These are phyloP conservation scores for Dactylellina cionopaga DNA, from an alignment of 2,329 filamentous ascomycete genomes.

Conservation along the genomic window DNA sequence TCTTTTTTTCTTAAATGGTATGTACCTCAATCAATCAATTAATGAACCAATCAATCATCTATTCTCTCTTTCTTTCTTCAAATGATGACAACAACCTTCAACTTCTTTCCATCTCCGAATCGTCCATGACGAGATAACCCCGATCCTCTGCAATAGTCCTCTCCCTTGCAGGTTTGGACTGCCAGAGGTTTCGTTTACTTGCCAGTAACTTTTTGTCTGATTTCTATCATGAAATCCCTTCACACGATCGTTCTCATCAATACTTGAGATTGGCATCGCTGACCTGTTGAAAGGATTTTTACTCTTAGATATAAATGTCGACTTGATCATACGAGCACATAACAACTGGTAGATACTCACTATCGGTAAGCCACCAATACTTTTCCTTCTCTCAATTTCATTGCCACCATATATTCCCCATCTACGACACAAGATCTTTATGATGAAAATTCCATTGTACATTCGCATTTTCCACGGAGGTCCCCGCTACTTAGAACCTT, in stretches of 20 bases:
- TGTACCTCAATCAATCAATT: not conserved
- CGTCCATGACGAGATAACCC: conserved; percentile 57
- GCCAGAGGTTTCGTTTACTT: conserved; percentile 54
- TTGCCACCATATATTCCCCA: too few relatives aligned
- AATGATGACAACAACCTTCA: conserved; percentile 48
- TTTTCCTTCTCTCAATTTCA: conserved; percentile 21
- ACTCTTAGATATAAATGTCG: not conserved
- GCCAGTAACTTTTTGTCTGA: conserved; percentile 58
- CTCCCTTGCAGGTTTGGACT: conserved; percentile 25
- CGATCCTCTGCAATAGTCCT: conserved; percentile 23
- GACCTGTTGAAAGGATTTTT: conserved; percentile 24
- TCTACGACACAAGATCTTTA: conserved; percentile 19
- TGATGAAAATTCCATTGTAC: conserved; percentile 57
- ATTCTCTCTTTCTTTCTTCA: not conserved
- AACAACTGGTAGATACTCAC: conserved; percentile 9
- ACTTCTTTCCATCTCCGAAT: conserved; percentile 58
- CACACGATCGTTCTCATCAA: not conserved
- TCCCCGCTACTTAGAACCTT: conserved; percentile 56
- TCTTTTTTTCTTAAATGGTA: conserved; percentile 12
- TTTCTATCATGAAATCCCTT: conserved; percentile 14
- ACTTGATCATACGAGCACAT: not conserved
- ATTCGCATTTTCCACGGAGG: conserved; percentile 58
- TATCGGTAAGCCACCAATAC: conserved; percentile 3
- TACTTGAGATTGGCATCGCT: not conserved
- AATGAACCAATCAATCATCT: not conserved